Evolutionary conservation across 345 rosid genomes (phyloP), one percentile per base, ranked within the genome.

Genomic region (Citrus reticulata): DNA sequence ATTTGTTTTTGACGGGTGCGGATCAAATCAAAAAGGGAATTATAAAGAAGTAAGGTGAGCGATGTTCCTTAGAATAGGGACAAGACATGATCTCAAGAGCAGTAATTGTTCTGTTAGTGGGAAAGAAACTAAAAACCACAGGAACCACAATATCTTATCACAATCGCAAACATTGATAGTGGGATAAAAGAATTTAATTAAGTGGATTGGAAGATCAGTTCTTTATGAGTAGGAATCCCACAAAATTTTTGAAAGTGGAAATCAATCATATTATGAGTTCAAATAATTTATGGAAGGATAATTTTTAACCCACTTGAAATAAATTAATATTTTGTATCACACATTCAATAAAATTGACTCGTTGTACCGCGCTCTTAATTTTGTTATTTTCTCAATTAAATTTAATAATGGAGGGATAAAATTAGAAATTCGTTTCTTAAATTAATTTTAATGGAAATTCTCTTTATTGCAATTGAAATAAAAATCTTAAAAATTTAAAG

Each of bases 201-300:
- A 59, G 62, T 59, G 78, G 79, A 35, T 40, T 35, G 6, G 5
- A 1, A 9, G 5, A 35, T 62, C 46, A 22, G 42, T 75, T 68
- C 46, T 67, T 37, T 81, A 68, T 73, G 70, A 82, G 77, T 76
- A 64, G 81, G 85, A 84, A 75, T 78, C 55, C 80, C 85, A 86
- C 87, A 73, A 70, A 3, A 66, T 59, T 66, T 69, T 46, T 30
- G 25, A 27, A 83, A 83, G 82, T 80, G 83, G 68, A 65, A 61
- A 20, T 76, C 70, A 60, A 75, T 74, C 63, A 22, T 77, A 64
- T 58, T 60, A 29, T 1, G 54, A 62, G 69, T 46, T 37, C 54
- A 49, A 73, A 59, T 40, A 46, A 62, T 62, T 30, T 34, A 58
- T 73, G 32, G 30, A 14, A 46, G n/a, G 30, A 8, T 29, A 42